These are phyloP conservation scores for Carnegiea gigantea DNA, from an alignment of 179 eudicot genomes.

Conservation along the genomic window DNA sequence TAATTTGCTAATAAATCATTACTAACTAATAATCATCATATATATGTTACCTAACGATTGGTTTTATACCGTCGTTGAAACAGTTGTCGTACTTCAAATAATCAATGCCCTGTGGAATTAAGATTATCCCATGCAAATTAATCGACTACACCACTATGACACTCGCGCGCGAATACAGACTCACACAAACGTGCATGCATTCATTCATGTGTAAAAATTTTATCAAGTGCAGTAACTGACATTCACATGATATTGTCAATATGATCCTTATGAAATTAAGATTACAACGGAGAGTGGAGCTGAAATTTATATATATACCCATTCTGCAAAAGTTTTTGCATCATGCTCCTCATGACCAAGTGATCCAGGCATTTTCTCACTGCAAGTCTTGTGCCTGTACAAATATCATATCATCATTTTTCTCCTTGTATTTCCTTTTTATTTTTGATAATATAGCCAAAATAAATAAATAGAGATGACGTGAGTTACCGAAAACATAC, in stretches of 20 bases:
- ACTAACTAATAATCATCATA: neutral
- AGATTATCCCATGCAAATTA: too few relatives aligned
- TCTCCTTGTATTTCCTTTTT: neutral
- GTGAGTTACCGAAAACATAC: conserved; percentile 29
- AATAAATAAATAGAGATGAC: neutral
- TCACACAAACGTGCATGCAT: too few relatives aligned
- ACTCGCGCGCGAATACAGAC: too few relatives aligned
- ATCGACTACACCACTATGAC: too few relatives aligned
- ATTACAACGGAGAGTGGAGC: neutral
- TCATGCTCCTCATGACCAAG: conserved; percentile 41
- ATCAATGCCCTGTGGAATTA: conserved; percentile 53
- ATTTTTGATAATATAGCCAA: too few relatives aligned
- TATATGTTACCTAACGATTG: conserved; percentile 44
- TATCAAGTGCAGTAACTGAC: neutral
- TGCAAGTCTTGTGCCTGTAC: conserved; percentile 29
- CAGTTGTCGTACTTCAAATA: conserved; percentile 90
- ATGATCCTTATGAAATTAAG: neutral
- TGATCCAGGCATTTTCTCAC: conserved; percentile 43
- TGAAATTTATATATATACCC: conserved; percentile 27
- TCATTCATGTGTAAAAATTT: too few relatives aligned
- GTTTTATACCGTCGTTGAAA: conserved; percentile 32
- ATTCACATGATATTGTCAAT: neutral
- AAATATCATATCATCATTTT: neutral
- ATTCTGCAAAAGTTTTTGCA: conserved; percentile 44
- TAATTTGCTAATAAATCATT: neutral